These are phyloP conservation scores for Tephrocybe sp. DNA, from an alignment of 768 basidiomycete species.

Conservation along the genomic window DNA sequence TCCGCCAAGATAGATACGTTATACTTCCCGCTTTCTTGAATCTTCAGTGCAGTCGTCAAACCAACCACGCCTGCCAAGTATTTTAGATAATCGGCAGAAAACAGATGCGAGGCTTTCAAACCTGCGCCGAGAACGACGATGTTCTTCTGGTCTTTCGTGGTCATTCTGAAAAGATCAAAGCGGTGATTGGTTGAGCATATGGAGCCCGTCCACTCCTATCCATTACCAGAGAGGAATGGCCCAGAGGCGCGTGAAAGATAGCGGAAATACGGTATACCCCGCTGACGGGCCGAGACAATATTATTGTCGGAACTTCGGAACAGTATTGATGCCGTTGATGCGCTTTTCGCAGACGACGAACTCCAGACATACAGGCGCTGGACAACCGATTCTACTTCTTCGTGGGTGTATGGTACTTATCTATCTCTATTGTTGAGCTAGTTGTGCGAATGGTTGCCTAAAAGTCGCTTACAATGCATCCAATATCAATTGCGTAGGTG, in stretches of 20 bases:
- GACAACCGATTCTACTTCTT: too few relatives aligned
- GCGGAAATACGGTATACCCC: too few relatives aligned
- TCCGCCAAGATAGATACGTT: slow-evolving; percentile 72
- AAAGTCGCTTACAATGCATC: slow-evolving; percentile 23
- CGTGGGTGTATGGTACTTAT: not conserved
- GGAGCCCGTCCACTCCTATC: not conserved
- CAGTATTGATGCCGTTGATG: not conserved
- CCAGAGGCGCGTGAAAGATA: too few relatives aligned
- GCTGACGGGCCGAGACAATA: not conserved
- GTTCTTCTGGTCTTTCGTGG: not conserved
- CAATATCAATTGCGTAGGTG: slow-evolving; percentile 37
- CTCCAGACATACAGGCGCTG: not conserved
- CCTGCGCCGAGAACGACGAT: slow-evolving; percentile 24
- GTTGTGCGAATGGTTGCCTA: not conserved
- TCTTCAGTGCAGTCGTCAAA: slow-evolving; percentile 69
- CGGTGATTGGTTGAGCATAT: not conserved
- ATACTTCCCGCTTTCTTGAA: slow-evolving; percentile 64
- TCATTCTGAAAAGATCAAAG: not conserved
- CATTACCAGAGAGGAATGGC: too few relatives aligned
- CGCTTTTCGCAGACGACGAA: not conserved
- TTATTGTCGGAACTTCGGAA: not conserved
- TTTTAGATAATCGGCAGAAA: not conserved
- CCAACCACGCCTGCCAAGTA: slow-evolving; percentile 68
- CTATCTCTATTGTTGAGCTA: not conserved
- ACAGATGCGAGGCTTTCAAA: not conserved